Conservation (phyloP, 257 asterid genomes). For the Ilex asprella region DNA sequence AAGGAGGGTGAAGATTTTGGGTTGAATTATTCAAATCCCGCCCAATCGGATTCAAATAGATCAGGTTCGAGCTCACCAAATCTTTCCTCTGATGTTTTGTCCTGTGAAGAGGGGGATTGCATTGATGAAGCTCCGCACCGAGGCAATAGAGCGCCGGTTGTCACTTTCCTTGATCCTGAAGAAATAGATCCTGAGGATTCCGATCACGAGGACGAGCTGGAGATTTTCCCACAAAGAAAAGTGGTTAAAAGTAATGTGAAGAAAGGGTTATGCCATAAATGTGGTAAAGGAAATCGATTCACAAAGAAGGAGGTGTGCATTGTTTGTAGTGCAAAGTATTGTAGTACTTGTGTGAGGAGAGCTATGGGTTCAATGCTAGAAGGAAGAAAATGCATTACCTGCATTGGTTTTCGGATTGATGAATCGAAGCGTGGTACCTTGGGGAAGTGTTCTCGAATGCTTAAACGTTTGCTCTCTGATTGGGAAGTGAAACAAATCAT, state of each 20-base stretch:
- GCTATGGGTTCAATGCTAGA: conserved; percentile 99
- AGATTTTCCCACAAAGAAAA: conserved; percentile 27
- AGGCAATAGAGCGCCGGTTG: conserved; percentile 31
- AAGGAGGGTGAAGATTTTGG: conserved; percentile 15
- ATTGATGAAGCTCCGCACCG: conserved; percentile 26
- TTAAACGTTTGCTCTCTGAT: conserved; percentile 39
- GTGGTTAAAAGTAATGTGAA: conserved; percentile 30
- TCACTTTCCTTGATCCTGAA: conserved; percentile 37
- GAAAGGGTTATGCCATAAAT: conserved; percentile 60
- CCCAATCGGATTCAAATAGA: conserved; percentile 20
- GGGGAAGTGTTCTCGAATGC: conserved; percentile 69
- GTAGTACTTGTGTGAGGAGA: conserved; percentile 63
- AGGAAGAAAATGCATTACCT: conserved; percentile 79
- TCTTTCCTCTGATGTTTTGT: conserved; percentile 21
- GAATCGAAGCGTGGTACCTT: conserved; percentile 57
- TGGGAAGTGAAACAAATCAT: conserved; percentile 42
- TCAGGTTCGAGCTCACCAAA: conserved; percentile 19
- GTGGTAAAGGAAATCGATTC: conserved; percentile 46
- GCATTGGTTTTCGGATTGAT: conserved; percentile 49
- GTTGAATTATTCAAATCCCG: conserved; percentile 3
- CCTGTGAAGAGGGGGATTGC: conserved; percentile 22
- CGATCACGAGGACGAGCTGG: conserved; percentile 20
- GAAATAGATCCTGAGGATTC: conserved; percentile 27
- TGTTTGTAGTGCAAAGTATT: conserved; percentile 76
- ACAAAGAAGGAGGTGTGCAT: conserved; percentile 64